A percentile compares a stretch with the other conserved stretches of the same genome.
phyloP scores from a whole-genome alignment of 2,329 filamentous ascomycete species.

The Fusarium napiforme region DNA sequence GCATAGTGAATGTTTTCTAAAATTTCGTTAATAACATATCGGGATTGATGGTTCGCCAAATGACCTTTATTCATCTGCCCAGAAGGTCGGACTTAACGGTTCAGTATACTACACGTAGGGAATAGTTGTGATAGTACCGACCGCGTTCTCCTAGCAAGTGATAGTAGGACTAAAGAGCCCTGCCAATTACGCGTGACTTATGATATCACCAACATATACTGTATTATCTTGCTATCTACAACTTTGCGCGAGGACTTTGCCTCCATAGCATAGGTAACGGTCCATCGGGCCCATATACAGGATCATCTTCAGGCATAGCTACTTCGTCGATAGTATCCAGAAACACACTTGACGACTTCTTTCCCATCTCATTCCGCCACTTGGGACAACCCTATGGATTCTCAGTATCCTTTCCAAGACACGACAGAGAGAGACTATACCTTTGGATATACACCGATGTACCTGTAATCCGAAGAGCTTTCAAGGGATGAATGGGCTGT shows the following conservation, averaged over 20 bases:
- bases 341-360: neutral
- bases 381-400: neutral
- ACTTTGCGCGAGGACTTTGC: accelerated
- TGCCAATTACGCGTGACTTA: no score
- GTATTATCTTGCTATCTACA: neutral
- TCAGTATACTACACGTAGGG: no score
- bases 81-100: no score
- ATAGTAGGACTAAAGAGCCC: accelerated
- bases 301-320: neutral
- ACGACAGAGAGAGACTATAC: neutral
- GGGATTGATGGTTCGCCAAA: no score
- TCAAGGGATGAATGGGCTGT: neutral
- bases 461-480: neutral
- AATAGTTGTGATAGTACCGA: no score
- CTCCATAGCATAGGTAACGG: neutral
- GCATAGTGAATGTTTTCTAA: no score
- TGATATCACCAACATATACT: neutral
- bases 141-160: no score
- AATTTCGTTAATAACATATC: no score
- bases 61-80: no score
- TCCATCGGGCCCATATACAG: neutral
- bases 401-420: accelerated
- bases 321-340: accelerated
- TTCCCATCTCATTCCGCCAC: neutral
- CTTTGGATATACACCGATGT: neutral